phyloP scores from a whole-genome alignment of 352 stramenopile species.

The Pythium scleroteichum region DNA sequence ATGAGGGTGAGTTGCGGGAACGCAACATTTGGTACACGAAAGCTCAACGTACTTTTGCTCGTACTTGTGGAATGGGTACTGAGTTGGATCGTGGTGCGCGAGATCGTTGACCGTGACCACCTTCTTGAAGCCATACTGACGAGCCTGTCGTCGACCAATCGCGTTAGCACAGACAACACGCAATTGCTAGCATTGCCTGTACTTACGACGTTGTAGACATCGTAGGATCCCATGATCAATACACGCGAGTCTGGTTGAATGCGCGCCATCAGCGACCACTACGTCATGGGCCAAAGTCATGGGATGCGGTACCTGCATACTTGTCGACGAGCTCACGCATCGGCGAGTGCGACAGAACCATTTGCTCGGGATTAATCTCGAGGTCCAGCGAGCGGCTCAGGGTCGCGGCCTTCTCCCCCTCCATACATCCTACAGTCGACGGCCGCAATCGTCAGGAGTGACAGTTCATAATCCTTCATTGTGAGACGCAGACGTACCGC shows the following conservation, averaged over 20 bases:
- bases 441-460: not conserved
- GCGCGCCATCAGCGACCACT: not conserved
- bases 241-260: slow-evolving; percentile 62
- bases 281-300: no score
- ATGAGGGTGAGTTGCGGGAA: not conserved
- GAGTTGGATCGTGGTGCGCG: slow-evolving; percentile 60
- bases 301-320: slow-evolving; percentile 43
- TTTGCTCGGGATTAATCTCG: slow-evolving; percentile 66
- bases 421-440: slow-evolving; percentile 59
- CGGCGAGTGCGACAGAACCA: slow-evolving; percentile 89
- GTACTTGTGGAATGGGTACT: slow-evolving; percentile 83
- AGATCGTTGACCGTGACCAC: slow-evolving; percentile 76
- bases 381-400: slow-evolving; percentile 63
- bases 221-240: slow-evolving; percentile 84
- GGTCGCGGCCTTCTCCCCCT: slow-evolving; percentile 79
- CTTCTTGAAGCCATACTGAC: slow-evolving; percentile 82
- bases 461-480: not conserved
- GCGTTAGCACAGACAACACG: no score
- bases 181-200: no score
- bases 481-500: not conserved
- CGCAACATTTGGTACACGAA: not conserved
- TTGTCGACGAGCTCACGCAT: slow-evolving; percentile 76
- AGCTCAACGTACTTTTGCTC: slow-evolving; percentile 48
- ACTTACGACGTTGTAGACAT: slow-evolving; percentile 80
- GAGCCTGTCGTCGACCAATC: slow-evolving; percentile 5